A percentile compares a stretch with the other conserved stretches of the same genome.
Conservation (phyloP, 2,329 filamentous ascomycete species). For the Nectriaceae sp. region DNA sequence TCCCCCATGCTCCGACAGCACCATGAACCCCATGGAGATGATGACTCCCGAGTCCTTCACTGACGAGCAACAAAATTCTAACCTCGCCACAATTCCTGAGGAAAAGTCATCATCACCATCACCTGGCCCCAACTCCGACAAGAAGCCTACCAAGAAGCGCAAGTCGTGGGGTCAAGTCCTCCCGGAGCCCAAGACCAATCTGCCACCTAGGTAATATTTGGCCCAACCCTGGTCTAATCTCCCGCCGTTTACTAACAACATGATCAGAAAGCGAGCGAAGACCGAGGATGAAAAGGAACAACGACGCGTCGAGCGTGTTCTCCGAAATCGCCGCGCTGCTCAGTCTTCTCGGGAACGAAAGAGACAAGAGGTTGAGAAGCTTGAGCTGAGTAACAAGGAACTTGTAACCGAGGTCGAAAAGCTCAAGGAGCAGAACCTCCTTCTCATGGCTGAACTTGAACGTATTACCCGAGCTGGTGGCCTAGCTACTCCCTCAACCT, state of each 20-base stretch:
- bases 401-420: slow-evolving; percentile 65
- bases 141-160: slow-evolving; percentile 85
- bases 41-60: slow-evolving; percentile 48
- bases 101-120: slow-evolving; percentile 18
- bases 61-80: slow-evolving; percentile 27
- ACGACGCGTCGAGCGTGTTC: slow-evolving; percentile 92
- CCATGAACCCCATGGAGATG: slow-evolving; percentile 50
- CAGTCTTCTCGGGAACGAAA: slow-evolving; percentile 97
- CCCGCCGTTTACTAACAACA: slow-evolving; percentile 26
- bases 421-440: slow-evolving; percentile 55
- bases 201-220: slow-evolving; percentile 75
- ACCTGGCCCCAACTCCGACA: slow-evolving; percentile 43
- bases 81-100: slow-evolving; percentile 26
- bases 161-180: slow-evolving; percentile 99
- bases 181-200: slow-evolving; percentile 93
- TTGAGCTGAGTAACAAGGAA: slow-evolving; percentile 74
- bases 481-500: slow-evolving; percentile 42
- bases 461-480: slow-evolving; percentile 48
- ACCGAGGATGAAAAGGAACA: slow-evolving; percentile 99
- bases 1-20: slow-evolving; percentile 31
- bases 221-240: background rate
- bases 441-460: slow-evolving; percentile 52
- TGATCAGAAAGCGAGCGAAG: slow-evolving; percentile 85
- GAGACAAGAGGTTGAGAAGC: slow-evolving; percentile 81
- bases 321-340: slow-evolving; percentile 91